Evolutionary conservation across 192 early-diverging fungal species (phyloP).

Genomic region (Powellomyces hirtus): DNA sequence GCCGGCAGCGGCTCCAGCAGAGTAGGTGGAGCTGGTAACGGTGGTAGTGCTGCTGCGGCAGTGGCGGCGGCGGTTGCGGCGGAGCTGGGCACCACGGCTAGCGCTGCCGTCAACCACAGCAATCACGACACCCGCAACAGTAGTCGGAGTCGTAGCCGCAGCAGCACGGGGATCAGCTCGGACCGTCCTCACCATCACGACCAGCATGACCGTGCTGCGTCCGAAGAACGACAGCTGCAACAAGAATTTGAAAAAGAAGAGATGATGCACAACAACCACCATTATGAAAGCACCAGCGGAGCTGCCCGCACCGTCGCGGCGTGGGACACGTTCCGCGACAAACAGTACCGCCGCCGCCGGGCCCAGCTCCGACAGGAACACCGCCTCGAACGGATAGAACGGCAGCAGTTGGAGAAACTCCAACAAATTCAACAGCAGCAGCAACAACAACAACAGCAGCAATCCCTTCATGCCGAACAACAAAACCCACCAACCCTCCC

Average conservation of each 20-base stretch:
- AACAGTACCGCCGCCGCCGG: background rate
- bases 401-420: background rate
- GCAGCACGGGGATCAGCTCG: no score
- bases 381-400: background rate
- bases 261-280: no score
- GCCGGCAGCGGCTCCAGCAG: background rate
- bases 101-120: no score
- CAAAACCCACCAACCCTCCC: background rate
- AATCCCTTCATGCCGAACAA: background rate
- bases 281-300: no score
- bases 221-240: no score
- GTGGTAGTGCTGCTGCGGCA: background rate
- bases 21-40: no score
- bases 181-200: no score
- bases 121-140: no score
- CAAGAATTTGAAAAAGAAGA: no score
- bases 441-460: background rate
- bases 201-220: no score
- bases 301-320: background rate
- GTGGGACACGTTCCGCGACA: background rate
- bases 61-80: background rate
- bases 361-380: conserved; percentile 4
- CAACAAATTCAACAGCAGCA: background rate
- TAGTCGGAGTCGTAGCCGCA: no score
- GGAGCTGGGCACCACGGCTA: no score